A percentile compares a stretch with the other conserved stretches of the same genome.
Conservation (phyloP, 805 yeast genomes). For the Yarrowia alimentaria region DNA sequence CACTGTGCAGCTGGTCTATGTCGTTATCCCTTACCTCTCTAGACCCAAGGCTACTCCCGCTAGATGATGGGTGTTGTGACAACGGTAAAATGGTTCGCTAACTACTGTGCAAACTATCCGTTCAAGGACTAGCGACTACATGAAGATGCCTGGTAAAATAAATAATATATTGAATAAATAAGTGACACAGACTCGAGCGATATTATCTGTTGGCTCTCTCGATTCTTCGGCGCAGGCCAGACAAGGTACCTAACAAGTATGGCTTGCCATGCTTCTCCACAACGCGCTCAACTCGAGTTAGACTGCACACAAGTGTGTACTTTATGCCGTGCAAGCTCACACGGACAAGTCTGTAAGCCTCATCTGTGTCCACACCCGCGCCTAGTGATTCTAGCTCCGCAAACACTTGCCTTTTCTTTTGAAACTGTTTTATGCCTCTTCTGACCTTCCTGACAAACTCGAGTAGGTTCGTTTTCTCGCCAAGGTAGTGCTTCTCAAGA, state of each 20-base stretch:
- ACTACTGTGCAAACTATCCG: too few relatives aligned
- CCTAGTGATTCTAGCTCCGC: not conserved
- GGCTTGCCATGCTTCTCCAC: slow-evolving; percentile 9
- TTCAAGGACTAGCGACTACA: too few relatives aligned
- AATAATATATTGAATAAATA: too few relatives aligned
- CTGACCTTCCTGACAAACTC: not conserved
- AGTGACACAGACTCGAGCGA: not conserved
- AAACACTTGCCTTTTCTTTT: slow-evolving; percentile 1
- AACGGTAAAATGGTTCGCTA: too few relatives aligned
- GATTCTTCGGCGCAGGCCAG: not conserved
- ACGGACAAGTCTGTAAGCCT: slow-evolving; percentile 13
- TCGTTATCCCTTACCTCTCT: slow-evolving; percentile 29
- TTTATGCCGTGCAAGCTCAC: not conserved
- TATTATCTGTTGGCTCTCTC: not conserved
- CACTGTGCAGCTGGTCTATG: slow-evolving; percentile 50
- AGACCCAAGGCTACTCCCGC: slow-evolving; percentile 6
- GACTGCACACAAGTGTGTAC: slow-evolving; percentile 11
- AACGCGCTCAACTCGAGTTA: slow-evolving; percentile 1
- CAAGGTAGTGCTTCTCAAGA: not conserved
- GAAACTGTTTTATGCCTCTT: slow-evolving; percentile 1
- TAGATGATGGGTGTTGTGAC: not conserved
- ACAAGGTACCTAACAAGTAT: not conserved
- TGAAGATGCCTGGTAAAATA: too few relatives aligned
- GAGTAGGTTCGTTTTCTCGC: not conserved
- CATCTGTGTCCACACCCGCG: slow-evolving; percentile 1